Evolutionary conservation across 768 basidiomycete species (phyloP).

Genomic region (Mycena olivaceomarginata): DNA sequence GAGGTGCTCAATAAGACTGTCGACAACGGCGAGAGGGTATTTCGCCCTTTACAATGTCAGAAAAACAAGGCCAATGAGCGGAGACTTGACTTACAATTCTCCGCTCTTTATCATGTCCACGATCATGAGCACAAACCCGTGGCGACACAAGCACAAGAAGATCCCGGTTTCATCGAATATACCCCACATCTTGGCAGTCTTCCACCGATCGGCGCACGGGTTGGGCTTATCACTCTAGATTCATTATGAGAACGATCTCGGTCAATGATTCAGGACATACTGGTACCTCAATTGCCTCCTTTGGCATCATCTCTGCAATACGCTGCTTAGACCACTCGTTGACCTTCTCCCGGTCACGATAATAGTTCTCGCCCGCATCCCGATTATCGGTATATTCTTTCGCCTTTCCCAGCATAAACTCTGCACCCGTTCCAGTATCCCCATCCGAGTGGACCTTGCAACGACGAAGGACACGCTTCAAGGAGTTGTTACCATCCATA

Average conservation of each 20-base stretch:
- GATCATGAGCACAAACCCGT: slow-evolving; percentile 37
- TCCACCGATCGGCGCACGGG: slow-evolving; percentile 30
- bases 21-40: no score
- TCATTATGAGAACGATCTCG: neutral
- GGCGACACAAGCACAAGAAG: slow-evolving; percentile 36
- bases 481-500: neutral
- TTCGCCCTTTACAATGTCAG: no score
- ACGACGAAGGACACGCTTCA: neutral
- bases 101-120: slow-evolving; percentile 38
- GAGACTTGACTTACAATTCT: slow-evolving; percentile 9
- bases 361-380: neutral
- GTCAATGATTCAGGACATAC: neutral
- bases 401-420: neutral
- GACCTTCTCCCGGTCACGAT: neutral
- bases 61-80: no score
- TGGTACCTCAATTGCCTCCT: neutral
- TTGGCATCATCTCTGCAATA: neutral
- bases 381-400: neutral
- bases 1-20: no score
- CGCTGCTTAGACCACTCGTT: neutral
- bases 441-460: neutral
- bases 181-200: slow-evolving; percentile 40
- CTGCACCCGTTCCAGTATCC: neutral
- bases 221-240: neutral
- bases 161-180: slow-evolving; percentile 48